Evolutionary conservation across 106 monocot species (phyloP), one percentile per base, ranked within the genome.

Genomic region (Agapanthus africanus): DNA sequence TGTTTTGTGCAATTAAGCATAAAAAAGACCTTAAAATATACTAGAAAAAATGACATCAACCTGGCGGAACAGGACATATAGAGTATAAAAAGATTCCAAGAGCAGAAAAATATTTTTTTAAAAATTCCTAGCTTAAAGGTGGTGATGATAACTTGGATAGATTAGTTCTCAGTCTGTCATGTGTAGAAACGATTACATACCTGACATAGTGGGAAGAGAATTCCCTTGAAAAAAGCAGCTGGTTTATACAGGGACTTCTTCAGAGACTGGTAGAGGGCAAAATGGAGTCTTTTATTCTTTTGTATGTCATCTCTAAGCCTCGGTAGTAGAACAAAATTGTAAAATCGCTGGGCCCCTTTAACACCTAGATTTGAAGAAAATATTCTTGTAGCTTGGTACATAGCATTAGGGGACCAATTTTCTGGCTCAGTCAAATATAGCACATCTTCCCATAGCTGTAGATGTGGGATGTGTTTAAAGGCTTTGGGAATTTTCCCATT

Each of bases 231-330:
- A 73, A 99, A 99, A 7, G 89, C 97, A 71, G 92, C 92, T 27
- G 97, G 97, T 66, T 99, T 99, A 56, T 92, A 99, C 1, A 99
- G 82, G 15, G 89, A 68, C 74, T 99, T 99, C 28, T 90, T 92
- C 47, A 99, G 42, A 23, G 89, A 76, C 60, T 99, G 92, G 66
- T 99, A 99, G 31, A 99, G 80, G 60, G 84, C 80, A 85, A 90
- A 90, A 83, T 99, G 97, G 74, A 99, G 87, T 40, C 89, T 71
- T 71, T 87, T 99, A 62, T 92, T 86, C 70, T 90, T 90, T 81
- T 78, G 78, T n/a, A 99, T 99, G 37, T 99, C 97, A 44, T 99
- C 82, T 76, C 97, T 84, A 41, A 87, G 80, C 54, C 97, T 86
- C 39, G 87, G 88, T 18, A 99, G 84, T 25, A 99, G 71, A 71